Evolutionary conservation across 805 yeast species (phyloP).

Genomic region (Metschnikowia borealis): DNA sequence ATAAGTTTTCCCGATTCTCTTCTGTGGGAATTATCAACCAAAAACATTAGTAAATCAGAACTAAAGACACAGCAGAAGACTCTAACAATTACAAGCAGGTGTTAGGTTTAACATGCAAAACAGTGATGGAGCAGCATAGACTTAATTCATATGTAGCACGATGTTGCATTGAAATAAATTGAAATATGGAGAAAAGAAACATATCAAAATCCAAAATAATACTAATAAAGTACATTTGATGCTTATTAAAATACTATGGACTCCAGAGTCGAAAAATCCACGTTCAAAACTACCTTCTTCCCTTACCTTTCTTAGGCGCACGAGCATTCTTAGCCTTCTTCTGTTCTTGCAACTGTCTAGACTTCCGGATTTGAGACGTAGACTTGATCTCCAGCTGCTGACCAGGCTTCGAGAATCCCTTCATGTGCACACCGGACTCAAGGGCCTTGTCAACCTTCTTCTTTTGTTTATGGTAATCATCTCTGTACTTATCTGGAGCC

Average conservation of each 20-base stretch:
- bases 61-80: no score
- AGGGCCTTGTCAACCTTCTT: conserved; percentile 76
- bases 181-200: no score
- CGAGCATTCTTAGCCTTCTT: conserved; percentile 82
- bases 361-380: conserved; percentile 74
- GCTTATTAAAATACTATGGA: background rate
- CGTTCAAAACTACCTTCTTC: background rate
- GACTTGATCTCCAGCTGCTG: conserved; percentile 57
- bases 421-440: conserved; percentile 68
- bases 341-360: conserved; percentile 65
- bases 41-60: no score
- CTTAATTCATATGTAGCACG: no score
- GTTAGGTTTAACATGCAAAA: no score
- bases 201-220: no score
- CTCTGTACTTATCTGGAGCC: conserved; percentile 86
- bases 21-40: no score
- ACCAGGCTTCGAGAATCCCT: conserved; percentile 55
- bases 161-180: no score
- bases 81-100: no score
- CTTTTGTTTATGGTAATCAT: conserved; percentile 78
- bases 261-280: background rate
- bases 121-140: no score
- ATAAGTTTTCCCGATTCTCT: no score
- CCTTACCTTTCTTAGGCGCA: conserved; percentile 41
- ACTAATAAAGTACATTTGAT: no score